A percentile compares a stretch with the other conserved stretches of the same genome.
Conservation (phyloP, 208 protist species). For the Histomonas meleagridis region DNA sequence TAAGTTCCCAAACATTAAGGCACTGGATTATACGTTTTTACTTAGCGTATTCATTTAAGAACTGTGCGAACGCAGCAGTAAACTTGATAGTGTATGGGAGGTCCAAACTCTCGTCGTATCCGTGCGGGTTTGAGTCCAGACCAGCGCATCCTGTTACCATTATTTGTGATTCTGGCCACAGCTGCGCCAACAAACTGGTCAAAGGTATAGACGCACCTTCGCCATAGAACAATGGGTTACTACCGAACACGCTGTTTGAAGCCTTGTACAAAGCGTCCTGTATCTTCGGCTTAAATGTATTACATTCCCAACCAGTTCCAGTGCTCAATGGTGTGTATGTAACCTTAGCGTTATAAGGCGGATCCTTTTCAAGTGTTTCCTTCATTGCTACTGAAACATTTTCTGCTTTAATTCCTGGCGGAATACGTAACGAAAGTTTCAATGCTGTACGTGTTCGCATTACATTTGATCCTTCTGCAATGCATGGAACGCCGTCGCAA, state of each 20-base stretch:
- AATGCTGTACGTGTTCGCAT: constrained; percentile 67
- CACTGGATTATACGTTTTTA: too few relatives aligned
- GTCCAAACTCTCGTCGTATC: background rate
- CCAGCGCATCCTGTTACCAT: background rate
- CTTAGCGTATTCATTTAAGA: background rate
- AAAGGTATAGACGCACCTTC: background rate
- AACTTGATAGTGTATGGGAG: background rate
- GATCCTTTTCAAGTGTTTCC: constrained; percentile 62
- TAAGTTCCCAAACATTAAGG: too few relatives aligned
- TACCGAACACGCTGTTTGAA: background rate
- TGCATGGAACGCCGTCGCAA: constrained; percentile 64
- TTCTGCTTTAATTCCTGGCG: constrained; percentile 61
- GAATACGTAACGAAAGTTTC: constrained; percentile 73
- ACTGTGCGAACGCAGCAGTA: background rate
- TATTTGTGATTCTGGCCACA: background rate
- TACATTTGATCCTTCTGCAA: constrained; percentile 72
- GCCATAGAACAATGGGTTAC: background rate
- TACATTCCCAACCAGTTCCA: constrained; percentile 65
- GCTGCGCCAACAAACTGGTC: background rate
- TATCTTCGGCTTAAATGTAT: constrained; percentile 67
- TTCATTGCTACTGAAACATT: constrained; percentile 55
- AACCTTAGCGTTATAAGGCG: constrained; percentile 72
- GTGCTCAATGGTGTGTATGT: constrained; percentile 56
- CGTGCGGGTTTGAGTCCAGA: background rate
- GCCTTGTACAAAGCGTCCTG: background rate